Evolutionary conservation across 2,329 filamentous ascomycete species (phyloP).

Genomic region (Fusarium sp.): DNA sequence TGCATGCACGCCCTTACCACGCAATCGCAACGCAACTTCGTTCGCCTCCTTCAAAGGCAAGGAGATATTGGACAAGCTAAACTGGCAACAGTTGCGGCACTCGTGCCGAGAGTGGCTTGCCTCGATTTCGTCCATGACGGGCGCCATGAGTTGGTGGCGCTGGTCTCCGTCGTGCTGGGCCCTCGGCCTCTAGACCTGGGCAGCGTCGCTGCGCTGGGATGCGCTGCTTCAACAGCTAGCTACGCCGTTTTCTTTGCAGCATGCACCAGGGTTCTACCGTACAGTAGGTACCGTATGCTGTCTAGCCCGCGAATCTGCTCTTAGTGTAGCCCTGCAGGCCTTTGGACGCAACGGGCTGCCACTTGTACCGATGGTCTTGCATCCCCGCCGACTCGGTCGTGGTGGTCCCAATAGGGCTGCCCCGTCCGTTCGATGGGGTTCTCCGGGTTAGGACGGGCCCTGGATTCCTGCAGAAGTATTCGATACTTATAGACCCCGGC

Average conservation of each 20-base stretch:
- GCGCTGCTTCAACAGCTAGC: slow-evolving; percentile 13
- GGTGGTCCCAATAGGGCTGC: slow-evolving; percentile 41
- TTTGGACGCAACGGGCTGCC: slow-evolving; percentile 21
- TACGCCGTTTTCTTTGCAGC: slow-evolving; percentile 32
- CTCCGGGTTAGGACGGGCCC: slow-evolving; percentile 25
- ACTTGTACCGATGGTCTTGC: slow-evolving; percentile 33
- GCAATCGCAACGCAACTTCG: slow-evolving; percentile 27
- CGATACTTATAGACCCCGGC: slow-evolving; percentile 41
- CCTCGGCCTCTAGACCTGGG: slow-evolving; percentile 17
- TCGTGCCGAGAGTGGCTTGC: slow-evolving; percentile 34
- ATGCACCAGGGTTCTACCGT: slow-evolving; percentile 23
- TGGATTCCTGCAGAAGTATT: slow-evolving; percentile 38
- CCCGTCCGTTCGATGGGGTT: slow-evolving; percentile 38
- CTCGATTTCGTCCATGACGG: slow-evolving; percentile 25
- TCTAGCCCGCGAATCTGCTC: slow-evolving; percentile 31
- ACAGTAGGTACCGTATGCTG: background rate
- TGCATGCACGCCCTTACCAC: slow-evolving; percentile 14
- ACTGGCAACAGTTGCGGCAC: slow-evolving; percentile 15
- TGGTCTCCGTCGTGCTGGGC: slow-evolving; percentile 17
- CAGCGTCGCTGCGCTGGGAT: background rate
- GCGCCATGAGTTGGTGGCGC: slow-evolving; percentile 33
- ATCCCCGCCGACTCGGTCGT: slow-evolving; percentile 26
- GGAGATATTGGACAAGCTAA: slow-evolving; percentile 22
- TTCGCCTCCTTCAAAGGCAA: slow-evolving; percentile 25
- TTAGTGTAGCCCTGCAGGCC: slow-evolving; percentile 39